Evolutionary conservation across 441 rosid species (phyloP), one percentile per base, ranked within the genome.

Genomic region (Capsella rubella): DNA sequence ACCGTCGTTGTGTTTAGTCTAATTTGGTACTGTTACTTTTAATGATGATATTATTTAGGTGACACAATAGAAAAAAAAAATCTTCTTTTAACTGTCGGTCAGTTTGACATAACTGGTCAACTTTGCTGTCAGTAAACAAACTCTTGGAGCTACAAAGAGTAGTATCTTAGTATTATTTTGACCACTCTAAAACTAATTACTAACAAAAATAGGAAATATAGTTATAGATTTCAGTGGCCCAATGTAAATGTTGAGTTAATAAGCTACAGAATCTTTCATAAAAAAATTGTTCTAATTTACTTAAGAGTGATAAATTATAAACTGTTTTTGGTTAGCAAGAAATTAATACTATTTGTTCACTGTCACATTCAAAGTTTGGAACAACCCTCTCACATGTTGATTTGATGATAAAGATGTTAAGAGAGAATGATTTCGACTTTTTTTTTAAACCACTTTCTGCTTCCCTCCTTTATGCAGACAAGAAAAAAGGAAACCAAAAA

Each of bases 391-490:
- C 54, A 53, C 74, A 75, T 75, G 79, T 35, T 54, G 59, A 69
- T 54, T 69, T 75, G 74, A 75, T 70, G 65, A 75, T 62, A 59
- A 73, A 55, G 57, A 55, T 54, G 64, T 25, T 52, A 9, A 14
- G 25, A 58, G 61, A 60, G 68, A 76, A 76, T 76, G 71, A 76
- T 76, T 76, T 64, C 75, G 42, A 55, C 76, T 70, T 76, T 63
- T 63, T 49, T 6, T 0, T 35, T 54, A 68, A 62, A 69, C 15
- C 37, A 76, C 75, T 76, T 64, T 57, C 56, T 70, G 55, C 29
- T 71, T 76, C 80, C 80, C 80, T 76, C 80, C 76, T 76, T 76
- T 70, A 56, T 71, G 72, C 49, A 70, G 67, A 56, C 72, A 76
- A 28, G 34, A 40, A 34, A 55, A 76, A 64, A 56, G 62, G 72